These are phyloP conservation scores for Arxiozyma heterogenica DNA, from an alignment of 1,139 yeast genomes.

Conservation along the genomic window DNA sequence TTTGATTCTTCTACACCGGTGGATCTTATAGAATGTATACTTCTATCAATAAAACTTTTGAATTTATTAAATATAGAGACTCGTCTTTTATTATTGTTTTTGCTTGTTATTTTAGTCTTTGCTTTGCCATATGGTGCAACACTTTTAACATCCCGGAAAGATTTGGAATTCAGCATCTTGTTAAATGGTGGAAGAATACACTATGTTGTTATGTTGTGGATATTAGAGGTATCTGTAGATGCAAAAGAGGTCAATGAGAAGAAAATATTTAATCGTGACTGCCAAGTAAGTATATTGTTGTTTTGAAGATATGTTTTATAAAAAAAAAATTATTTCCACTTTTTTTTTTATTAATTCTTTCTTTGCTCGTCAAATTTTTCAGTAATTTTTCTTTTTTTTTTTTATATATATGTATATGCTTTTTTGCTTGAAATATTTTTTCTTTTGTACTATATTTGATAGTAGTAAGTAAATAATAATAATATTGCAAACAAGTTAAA, in stretches of 20 bases:
- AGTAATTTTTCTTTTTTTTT: no score
- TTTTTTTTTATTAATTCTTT: background rate
- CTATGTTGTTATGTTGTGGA: background rate
- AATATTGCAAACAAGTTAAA: background rate
- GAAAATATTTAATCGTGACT: background rate
- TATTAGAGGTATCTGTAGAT: background rate
- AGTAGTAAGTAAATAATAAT: background rate
- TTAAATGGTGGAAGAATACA: background rate
- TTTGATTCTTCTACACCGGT: background rate
- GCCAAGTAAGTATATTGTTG: background rate
- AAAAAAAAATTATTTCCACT: no score
- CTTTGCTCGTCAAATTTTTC: background rate
- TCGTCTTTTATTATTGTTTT: background rate
- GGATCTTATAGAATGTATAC: background rate
- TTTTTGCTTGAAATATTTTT: no score
- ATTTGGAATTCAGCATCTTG: constrained; percentile 2
- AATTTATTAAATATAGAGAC: background rate
- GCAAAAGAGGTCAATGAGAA: background rate
- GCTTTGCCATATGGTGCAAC: constrained; percentile 23
- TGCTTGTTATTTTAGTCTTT: constrained; percentile 8
- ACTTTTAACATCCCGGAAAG: constrained; percentile 7
- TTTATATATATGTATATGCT: no score
- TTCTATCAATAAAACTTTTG: background rate
- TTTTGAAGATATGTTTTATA: background rate
- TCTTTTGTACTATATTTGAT: no score